phyloP scores from a whole-genome alignment of 768 basidiomycete species.

The Megacollybia marginata region DNA sequence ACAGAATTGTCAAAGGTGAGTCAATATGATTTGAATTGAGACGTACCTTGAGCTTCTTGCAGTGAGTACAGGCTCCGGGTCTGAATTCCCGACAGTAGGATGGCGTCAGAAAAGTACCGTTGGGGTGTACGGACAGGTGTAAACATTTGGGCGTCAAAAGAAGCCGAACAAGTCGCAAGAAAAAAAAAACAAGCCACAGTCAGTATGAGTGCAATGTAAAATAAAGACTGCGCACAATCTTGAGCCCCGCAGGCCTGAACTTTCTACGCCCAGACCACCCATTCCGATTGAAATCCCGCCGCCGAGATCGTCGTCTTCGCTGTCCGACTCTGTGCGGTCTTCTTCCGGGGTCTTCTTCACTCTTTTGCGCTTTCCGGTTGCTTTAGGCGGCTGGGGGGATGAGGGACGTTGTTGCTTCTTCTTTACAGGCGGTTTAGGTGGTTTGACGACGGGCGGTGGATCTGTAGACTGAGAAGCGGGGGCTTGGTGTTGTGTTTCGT shows the following conservation, averaged over 20 bases:
- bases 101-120: constrained; percentile 2
- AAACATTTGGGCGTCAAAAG: neutral
- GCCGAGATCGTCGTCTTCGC: constrained; percentile 26
- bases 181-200: constrained; percentile 5
- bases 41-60: constrained; percentile 81
- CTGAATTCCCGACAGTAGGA: constrained; percentile 27
- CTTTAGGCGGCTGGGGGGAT: neutral
- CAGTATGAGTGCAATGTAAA: constrained; percentile 8
- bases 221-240: constrained; percentile 25
- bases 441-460: neutral
- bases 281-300: constrained; percentile 41
- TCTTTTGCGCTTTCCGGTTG: constrained; percentile 15
- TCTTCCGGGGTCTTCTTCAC: constrained; percentile 13
- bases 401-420: neutral
- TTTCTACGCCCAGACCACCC: constrained; percentile 34
- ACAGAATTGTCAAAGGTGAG: constrained; percentile 7
- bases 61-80: constrained; percentile 77
- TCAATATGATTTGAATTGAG: constrained; percentile 1
- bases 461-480: neutral
- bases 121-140: neutral
- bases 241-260: constrained; percentile 16
- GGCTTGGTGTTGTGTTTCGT: neutral
- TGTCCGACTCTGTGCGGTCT: constrained; percentile 32
- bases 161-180: neutral
- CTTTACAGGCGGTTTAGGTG: neutral